These are phyloP conservation scores for Brassica incana DNA, from an alignment of 345 rosid genomes.

Conservation along the genomic window DNA sequence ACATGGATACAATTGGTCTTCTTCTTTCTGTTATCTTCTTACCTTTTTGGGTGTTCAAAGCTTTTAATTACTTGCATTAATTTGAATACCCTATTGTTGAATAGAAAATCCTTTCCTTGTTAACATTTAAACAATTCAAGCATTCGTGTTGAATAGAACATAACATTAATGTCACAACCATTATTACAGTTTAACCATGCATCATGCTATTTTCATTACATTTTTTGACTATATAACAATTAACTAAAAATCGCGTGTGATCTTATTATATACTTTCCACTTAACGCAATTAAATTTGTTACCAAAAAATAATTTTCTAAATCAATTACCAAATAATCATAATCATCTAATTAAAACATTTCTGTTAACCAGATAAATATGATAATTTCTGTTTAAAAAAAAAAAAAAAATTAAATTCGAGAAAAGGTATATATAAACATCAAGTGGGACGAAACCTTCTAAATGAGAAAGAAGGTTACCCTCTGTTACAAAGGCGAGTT, in stretches of 20 bases:
- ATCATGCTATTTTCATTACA: not conserved
- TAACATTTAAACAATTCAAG: not conserved
- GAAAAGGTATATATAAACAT: not conserved
- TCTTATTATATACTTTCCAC: not conserved
- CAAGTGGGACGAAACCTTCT: slow-evolving; percentile 11
- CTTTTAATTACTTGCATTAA: slow-evolving; percentile 30
- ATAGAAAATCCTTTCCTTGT: not conserved
- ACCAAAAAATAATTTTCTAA: not conserved
- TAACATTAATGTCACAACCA: not conserved
- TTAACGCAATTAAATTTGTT: not conserved
- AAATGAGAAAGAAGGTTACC: slow-evolving; percentile 6
- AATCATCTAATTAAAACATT: not conserved
- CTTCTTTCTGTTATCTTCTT: slow-evolving; percentile 1
- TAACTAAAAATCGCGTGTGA: not conserved
- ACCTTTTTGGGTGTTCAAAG: slow-evolving; percentile 19
- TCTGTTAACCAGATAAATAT: not conserved
- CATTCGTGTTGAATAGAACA: not conserved
- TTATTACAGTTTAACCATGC: not conserved
- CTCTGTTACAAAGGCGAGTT: not conserved
- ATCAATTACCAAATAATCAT: not conserved
- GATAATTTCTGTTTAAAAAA: not conserved
- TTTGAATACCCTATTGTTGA: not conserved
- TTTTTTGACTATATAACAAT: not conserved
- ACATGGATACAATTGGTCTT: slow-evolving; percentile 27
- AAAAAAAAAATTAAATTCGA: no score